Base-by-base conservation (phyloP, 306 rosid genomes). In the Cucurbita moschata region DNA sequence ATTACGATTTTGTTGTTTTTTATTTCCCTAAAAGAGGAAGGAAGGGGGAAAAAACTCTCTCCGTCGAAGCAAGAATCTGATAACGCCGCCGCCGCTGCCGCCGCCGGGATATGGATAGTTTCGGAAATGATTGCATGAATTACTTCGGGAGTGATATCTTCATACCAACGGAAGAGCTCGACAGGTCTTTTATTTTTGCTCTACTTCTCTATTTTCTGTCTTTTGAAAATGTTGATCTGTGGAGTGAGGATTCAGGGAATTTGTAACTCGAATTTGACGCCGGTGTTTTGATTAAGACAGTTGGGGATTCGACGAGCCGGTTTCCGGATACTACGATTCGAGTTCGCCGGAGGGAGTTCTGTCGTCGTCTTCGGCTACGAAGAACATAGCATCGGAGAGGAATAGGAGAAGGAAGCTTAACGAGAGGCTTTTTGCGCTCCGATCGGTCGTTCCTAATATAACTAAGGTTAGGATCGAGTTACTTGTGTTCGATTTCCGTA, bases 341-440 rank as follows among this genome's bases (percentile, higher is more conserved):
- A 95, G 99, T 76, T 95, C 97, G 8, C 96, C 99, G 13, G 96
- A 95, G 47, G 99, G 99, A 37, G 87, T 90, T 0, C 89, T 96
- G 1, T 13, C 57, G 5, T 87, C 96, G 4, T 89, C 95, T 40
- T 84, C 81, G 37, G 91, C 96, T 1, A 89, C 99, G 2, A 95
- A 95, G 89, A 95, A 95, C 81, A 89, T 91, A 49, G 86, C 86
- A 2, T 95, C 97, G 4, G 99, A 95, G 85, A 87, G 97, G 76
- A 91, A 88, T 63, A 70, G 99, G 76, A 87, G 99, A 84, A 91
- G 85, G 89, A 95, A 89, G 79, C 96, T 95, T 11, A 95, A 95
- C 51, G 96, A 95, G 15, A 86, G 96, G 80, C 91, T 95, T 10
- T 91, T 91, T 19, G 96, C 97, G 3, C 97, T 95, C 35, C 85